Base-by-base conservation (phyloP, 2,329 filamentous ascomycete genomes). In the Orbilia blumenaviensis region DNA sequence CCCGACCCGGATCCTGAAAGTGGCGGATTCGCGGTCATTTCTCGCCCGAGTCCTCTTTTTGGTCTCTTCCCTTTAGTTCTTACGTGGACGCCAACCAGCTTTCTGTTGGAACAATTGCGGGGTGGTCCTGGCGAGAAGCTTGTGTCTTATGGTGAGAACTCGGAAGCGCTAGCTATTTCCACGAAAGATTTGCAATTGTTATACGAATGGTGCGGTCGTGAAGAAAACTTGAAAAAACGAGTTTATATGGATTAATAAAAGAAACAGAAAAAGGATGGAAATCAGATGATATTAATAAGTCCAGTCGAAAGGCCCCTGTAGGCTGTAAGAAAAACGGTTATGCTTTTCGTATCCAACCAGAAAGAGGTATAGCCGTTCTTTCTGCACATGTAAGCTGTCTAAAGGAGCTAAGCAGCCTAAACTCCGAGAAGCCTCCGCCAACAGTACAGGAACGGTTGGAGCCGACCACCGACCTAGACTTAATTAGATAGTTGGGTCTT, bases 21-120 rank as follows among this genome's bases (percentile, higher is more conserved):
- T 61, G 71, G 71, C 25, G 71, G 71, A 68, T 75, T 75, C 56
- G 71, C 71, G 16, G 71, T 75, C 71, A 75, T 75, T n/a, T n/a
- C 36, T 68, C 44, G 63, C 63, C 69, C n/a, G 42, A 23, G 16
- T 64, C 21, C 18, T 34, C 21, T 25, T 2, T 32, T 10, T 54
- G n/a, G n/a, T 52, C 18, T 32, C 10, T 16, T 34, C 6, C 4
- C 3, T 16, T 46, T 54, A 18, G 16, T 56, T 38, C 10, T 12
- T n/a, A 38, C 52, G 36, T 32, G 67, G 36, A 60, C 60, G 58
- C 27, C 41, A 34, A 18, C n/a, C n/a, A 7, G 27, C n/a, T 34
- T n/a, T n/a, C n/a, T 48, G 63, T 32, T 23, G 38, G 29, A 23
- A 29, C 3, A 10, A 44, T 41, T 52, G 46, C 52, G 56, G 66